Conservation (phyloP, 2,329 filamentous ascomycete genomes). For the Phyllosticta ampelicida region DNA sequence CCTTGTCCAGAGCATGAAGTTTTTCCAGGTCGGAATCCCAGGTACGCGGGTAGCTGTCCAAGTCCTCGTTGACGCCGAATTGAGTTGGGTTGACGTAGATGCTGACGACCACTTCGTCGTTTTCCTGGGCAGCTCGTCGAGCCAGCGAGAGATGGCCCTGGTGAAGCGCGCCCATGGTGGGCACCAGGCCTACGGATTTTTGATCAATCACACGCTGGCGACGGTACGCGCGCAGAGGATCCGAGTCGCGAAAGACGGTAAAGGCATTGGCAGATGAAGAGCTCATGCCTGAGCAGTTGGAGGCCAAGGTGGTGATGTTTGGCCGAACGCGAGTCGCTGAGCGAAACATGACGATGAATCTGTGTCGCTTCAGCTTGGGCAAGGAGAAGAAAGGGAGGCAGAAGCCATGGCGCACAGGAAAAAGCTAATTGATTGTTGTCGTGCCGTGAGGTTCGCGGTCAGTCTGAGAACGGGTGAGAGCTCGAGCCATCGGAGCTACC, state of each 20-base stretch:
- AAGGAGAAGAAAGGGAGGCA: background rate
- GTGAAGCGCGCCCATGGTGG: slow-evolving; percentile 97
- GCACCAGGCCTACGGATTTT: slow-evolving; percentile 74
- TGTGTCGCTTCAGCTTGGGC: background rate
- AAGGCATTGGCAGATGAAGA: slow-evolving; percentile 9
- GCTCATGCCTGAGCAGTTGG: background rate
- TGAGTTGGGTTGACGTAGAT: slow-evolving; percentile 97
- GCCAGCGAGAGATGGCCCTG: slow-evolving; percentile 80
- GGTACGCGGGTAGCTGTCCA: slow-evolving; percentile 80
- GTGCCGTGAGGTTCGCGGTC: slow-evolving; percentile 9
- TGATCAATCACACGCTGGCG: slow-evolving; percentile 53
- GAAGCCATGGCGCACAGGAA: background rate
- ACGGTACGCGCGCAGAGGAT: slow-evolving; percentile 59
- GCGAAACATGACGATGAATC: background rate
- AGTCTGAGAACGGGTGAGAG: background rate
- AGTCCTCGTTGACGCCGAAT: slow-evolving; percentile 81
- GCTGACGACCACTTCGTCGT: slow-evolving; percentile 77
- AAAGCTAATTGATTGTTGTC: background rate
- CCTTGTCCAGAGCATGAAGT: slow-evolving; percentile 56
- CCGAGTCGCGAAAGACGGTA: slow-evolving; percentile 65
- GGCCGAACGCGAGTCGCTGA: background rate
- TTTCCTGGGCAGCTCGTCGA: slow-evolving; percentile 70
- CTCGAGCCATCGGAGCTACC: background rate
- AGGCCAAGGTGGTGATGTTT: background rate
- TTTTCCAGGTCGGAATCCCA: slow-evolving; percentile 67